These are phyloP conservation scores for Macrophomina tecta DNA, from an alignment of 2,329 filamentous ascomycete species.

Conservation along the genomic window DNA sequence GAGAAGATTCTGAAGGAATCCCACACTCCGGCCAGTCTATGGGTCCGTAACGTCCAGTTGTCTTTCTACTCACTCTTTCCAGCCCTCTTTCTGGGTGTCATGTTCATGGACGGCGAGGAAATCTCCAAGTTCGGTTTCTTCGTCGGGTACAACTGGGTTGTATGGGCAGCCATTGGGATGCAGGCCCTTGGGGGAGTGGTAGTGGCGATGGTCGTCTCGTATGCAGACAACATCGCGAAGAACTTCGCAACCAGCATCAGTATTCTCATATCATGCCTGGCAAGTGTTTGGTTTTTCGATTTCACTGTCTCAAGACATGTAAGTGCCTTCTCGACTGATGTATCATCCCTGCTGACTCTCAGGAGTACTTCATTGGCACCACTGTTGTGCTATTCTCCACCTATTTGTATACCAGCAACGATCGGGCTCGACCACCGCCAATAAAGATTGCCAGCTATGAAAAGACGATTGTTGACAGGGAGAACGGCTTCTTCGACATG, in stretches of 20 bases:
- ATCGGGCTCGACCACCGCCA: slow-evolving; percentile 63
- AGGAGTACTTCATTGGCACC: slow-evolving; percentile 82
- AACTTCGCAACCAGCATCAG: slow-evolving; percentile 94
- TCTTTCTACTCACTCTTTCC: slow-evolving; percentile 94
- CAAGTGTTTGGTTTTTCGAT: slow-evolving; percentile 85
- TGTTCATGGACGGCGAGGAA: slow-evolving; percentile 84
- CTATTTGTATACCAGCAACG: slow-evolving; percentile 79
- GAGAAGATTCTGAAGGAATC: slow-evolving; percentile 92
- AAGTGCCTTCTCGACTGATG: slow-evolving; percentile 49
- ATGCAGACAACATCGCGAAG: slow-evolving; percentile 88
- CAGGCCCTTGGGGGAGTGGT: slow-evolving; percentile 86
- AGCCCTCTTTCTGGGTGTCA: slow-evolving; percentile 81
- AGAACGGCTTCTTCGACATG: slow-evolving; percentile 35
- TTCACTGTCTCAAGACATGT: slow-evolving; percentile 72
- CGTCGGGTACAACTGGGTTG: slow-evolving; percentile 88
- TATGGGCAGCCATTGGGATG: slow-evolving; percentile 83
- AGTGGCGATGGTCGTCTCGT: slow-evolving; percentile 81
- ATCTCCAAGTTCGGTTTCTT: slow-evolving; percentile 90
- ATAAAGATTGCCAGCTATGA: slow-evolving; percentile 77
- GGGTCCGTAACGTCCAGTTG: slow-evolving; percentile 93
- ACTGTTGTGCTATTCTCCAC: slow-evolving; percentile 79
- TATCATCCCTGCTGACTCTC: slow-evolving; percentile 25
- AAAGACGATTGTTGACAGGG: slow-evolving; percentile 67
- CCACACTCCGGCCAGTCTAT: slow-evolving; percentile 76
- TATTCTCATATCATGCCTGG: slow-evolving; percentile 84